phyloP scores from a whole-genome alignment of 2,329 filamentous ascomycete species.

The Teratosphaeriaceae sp. region DNA sequence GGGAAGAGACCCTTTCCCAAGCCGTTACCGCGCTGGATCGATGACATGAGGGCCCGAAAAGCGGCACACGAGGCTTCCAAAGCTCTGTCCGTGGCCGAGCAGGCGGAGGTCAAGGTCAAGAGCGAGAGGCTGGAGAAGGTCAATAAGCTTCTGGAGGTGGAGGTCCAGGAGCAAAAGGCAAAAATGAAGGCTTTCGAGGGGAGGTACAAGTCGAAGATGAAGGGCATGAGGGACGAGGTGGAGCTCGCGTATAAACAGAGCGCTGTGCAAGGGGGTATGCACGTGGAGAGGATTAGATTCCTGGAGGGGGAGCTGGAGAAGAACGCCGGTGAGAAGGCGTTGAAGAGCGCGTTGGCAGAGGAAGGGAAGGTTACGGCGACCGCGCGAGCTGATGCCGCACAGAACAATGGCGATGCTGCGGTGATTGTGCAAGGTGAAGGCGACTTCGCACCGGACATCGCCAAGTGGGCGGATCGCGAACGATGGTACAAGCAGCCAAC shows the following conservation, averaged over 20 bases:
- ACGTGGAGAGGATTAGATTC: slow-evolving; percentile 17
- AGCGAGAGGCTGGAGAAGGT: slow-evolving; percentile 18
- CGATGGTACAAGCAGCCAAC: slow-evolving; percentile 32
- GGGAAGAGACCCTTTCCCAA: slow-evolving; percentile 8
- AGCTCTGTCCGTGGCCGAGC: slow-evolving; percentile 6
- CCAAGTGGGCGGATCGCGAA: slow-evolving; percentile 27
- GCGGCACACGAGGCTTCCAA: slow-evolving; percentile 13
- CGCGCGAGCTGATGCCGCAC: background rate
- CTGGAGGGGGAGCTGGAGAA: slow-evolving; percentile 18
- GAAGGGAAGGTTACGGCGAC: too few relatives aligned
- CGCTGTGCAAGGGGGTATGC: slow-evolving; percentile 21
- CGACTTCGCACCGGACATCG: slow-evolving; percentile 31
- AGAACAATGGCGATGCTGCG: background rate
- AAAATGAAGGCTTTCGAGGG: slow-evolving; percentile 13
- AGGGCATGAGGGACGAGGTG: slow-evolving; percentile 17
- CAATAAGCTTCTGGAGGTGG: slow-evolving; percentile 15
- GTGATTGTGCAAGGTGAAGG: slow-evolving; percentile 28
- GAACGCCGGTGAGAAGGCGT: too few relatives aligned
- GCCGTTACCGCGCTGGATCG: slow-evolving; percentile 18
- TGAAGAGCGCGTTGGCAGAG: too few relatives aligned
- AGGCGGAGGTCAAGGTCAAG: slow-evolving; percentile 15
- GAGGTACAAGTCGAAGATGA: slow-evolving; percentile 21
- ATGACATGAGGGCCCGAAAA: slow-evolving; percentile 20
- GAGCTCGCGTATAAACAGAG: slow-evolving; percentile 25
- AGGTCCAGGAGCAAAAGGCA: slow-evolving; percentile 24